Percentiles rank a stretch among this genome's conserved stretches.
These are phyloP conservation scores for Vigna unguiculata DNA, from an alignment of 306 rosid genomes.

Conservation along the genomic window DNA sequence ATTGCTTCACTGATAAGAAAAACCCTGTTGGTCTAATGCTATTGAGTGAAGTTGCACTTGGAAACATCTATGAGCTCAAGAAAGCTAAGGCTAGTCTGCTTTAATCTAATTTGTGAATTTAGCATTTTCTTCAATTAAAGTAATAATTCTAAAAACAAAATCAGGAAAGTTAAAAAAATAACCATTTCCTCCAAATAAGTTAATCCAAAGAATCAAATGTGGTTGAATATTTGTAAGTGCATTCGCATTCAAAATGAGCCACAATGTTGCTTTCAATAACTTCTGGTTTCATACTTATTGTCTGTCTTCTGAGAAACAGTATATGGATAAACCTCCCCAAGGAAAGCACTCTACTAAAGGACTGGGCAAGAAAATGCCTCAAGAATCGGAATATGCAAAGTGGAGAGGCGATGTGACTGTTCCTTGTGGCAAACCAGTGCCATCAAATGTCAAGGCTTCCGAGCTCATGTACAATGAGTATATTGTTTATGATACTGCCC, in stretches of 20 bases:
- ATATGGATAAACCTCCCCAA: slow-evolving; percentile 87
- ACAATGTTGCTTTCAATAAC: slow-evolving; percentile 20
- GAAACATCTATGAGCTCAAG: slow-evolving; percentile 82
- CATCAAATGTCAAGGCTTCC: slow-evolving; percentile 67
- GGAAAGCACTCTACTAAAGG: slow-evolving; percentile 98
- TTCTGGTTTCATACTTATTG: slow-evolving; percentile 40
- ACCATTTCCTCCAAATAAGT: neutral
- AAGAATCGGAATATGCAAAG: slow-evolving; percentile 60
- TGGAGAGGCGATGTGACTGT: slow-evolving; percentile 83
- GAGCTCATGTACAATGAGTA: slow-evolving; percentile 97
- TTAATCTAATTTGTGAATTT: slow-evolving; percentile 38
- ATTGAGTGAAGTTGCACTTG: slow-evolving; percentile 94
- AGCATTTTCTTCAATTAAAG: neutral
- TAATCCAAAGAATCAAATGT: slow-evolving; percentile 8
- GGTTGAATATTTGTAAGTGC: slow-evolving; percentile 24
- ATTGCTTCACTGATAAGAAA: slow-evolving; percentile 94
- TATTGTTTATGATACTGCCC: slow-evolving; percentile 87
- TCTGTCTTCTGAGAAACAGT: slow-evolving; percentile 55
- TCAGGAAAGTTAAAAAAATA: neutral
- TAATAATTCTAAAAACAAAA: neutral
- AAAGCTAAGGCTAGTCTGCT: slow-evolving; percentile 74
- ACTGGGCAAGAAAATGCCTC: slow-evolving; percentile 85
- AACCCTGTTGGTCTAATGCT: slow-evolving; percentile 89
- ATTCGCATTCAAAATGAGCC: slow-evolving; percentile 28
- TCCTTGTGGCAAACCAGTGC: slow-evolving; percentile 95